Evolutionary conservation across 2,329 filamentous ascomycete genomes (phyloP).

Genomic region (Colletotrichum navitas): DNA sequence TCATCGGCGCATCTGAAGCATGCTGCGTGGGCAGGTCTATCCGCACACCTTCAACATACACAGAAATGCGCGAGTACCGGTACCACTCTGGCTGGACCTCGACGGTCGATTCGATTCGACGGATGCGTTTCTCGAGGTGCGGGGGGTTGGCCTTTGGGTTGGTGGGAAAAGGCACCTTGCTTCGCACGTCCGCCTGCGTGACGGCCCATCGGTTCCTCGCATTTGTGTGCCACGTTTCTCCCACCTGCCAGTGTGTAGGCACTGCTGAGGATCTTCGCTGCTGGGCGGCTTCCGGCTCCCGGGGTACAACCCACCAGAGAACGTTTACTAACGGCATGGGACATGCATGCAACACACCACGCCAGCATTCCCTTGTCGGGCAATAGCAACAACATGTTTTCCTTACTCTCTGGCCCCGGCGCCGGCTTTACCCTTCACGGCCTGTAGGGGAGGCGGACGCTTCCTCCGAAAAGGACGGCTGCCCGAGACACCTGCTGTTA

Average conservation of each 20-base stretch:
- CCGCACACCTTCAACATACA: background rate
- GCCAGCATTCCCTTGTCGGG: conserved; percentile 12
- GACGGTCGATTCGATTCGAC: background rate
- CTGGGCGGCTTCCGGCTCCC: conserved; percentile 18
- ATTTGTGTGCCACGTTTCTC: conserved; percentile 42
- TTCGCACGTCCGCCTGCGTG: conserved; percentile 27
- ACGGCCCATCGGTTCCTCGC: conserved; percentile 40
- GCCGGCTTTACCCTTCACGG: background rate
- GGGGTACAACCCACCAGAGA: conserved; percentile 3
- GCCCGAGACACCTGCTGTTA: background rate
- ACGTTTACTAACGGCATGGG: background rate
- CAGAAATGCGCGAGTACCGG: background rate
- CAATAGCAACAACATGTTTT: conserved; percentile 12
- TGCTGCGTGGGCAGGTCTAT: background rate
- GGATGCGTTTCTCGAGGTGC: conserved; percentile 14
- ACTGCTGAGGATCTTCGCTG: conserved; percentile 31
- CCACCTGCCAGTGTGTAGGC: conserved; percentile 36
- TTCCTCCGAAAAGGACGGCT: background rate
- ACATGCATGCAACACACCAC: conserved; percentile 11
- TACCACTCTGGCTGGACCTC: background rate
- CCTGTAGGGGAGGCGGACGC: background rate
- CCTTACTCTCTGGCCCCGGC: background rate
- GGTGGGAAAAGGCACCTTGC: conserved; percentile 35
- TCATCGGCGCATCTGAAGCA: background rate
- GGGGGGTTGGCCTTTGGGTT: conserved; percentile 17